Evolutionary conservation across 176 grass and related monocot species (phyloP).

Genomic region (Alopecurus myosuroides): DNA sequence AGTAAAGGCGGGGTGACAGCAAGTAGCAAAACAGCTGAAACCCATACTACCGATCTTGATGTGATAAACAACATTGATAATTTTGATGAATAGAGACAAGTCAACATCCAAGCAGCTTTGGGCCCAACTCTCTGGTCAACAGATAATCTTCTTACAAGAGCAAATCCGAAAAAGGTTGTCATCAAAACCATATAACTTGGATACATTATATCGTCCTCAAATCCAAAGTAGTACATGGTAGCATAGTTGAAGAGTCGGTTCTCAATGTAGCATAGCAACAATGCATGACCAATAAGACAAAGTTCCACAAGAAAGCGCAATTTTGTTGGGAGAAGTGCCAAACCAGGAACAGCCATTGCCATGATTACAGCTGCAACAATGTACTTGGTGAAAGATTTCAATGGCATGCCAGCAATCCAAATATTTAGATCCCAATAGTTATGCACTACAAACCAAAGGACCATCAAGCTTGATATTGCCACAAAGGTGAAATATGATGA

Average conservation of each 20-base stretch:
- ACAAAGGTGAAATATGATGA: slow-evolving; percentile 99
- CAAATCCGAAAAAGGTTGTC: slow-evolving; percentile 80
- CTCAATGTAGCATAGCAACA: slow-evolving; percentile 89
- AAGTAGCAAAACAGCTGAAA: slow-evolving; percentile 82
- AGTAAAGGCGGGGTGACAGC: slow-evolving; percentile 87
- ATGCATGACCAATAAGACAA: slow-evolving; percentile 83
- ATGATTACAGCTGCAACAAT: slow-evolving; percentile 73
- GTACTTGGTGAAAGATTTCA: slow-evolving; percentile 93
- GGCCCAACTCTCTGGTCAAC: slow-evolving; percentile 69
- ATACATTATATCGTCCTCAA: slow-evolving; percentile 89
- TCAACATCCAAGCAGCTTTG: slow-evolving; percentile 93
- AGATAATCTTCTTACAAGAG: slow-evolving; percentile 80
- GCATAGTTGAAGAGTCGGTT: slow-evolving; percentile 89
- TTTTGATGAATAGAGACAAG: slow-evolving; percentile 88
- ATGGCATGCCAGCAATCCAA: slow-evolving; percentile 94
- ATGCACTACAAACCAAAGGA: slow-evolving; percentile 97
- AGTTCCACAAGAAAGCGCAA: slow-evolving; percentile 74
- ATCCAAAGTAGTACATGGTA: slow-evolving; percentile 92
- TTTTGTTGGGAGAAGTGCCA: slow-evolving; percentile 77
- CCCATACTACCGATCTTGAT: slow-evolving; percentile 87
- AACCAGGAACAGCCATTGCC: slow-evolving; percentile 88
- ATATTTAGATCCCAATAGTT: slow-evolving; percentile 99
- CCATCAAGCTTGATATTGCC: slow-evolving; percentile 81
- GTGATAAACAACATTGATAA: slow-evolving; percentile 93
- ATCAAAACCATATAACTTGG: slow-evolving; percentile 91